Conservation (phyloP, 2,329 filamentous ascomycete species). For the Stachybotrys echinatus region DNA sequence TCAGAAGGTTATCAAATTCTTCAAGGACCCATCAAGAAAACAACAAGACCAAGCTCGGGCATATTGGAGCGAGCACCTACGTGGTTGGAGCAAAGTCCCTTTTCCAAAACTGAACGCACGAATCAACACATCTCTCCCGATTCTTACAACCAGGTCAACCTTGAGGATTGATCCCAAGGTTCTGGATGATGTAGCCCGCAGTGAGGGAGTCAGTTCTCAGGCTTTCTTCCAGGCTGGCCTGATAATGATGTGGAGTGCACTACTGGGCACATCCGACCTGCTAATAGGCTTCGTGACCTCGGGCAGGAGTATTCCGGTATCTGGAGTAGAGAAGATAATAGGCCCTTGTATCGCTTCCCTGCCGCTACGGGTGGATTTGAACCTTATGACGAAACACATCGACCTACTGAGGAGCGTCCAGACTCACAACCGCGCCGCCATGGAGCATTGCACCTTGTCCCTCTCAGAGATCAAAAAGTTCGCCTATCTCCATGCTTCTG, state of each 20-base stretch:
- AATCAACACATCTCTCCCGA: conserved; percentile 15
- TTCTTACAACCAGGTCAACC: not conserved
- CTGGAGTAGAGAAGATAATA: conserved; percentile 64
- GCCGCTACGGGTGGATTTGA: conserved; percentile 62
- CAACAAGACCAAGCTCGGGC: conserved; percentile 35
- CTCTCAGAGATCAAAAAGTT: conserved; percentile 65
- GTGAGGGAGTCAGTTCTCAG: conserved; percentile 54
- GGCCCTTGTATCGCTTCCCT: conserved; percentile 77
- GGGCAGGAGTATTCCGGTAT: conserved; percentile 68
- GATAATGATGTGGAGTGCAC: conserved; percentile 57
- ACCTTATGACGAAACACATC: conserved; percentile 40
- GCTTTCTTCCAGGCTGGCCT: conserved; percentile 72
- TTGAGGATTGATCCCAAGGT: not conserved
- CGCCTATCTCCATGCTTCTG: conserved; percentile 46
- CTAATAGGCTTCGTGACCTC: conserved; percentile 77
- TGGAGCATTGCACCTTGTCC: conserved; percentile 59
- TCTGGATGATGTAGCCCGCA: conserved; percentile 27
- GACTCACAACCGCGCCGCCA: conserved; percentile 55
- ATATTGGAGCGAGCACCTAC: conserved; percentile 68
- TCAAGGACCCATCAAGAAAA: conserved; percentile 22
- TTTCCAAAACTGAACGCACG: conserved; percentile 46
- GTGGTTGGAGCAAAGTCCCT: conserved; percentile 44
- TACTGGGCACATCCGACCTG: conserved; percentile 61
- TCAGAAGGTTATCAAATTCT: conserved; percentile 48
- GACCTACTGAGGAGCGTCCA: conserved; percentile 64